Evolutionary conservation across 2,329 filamentous ascomycete species (phyloP).

Genomic region (Calonectria multiphialidica): DNA sequence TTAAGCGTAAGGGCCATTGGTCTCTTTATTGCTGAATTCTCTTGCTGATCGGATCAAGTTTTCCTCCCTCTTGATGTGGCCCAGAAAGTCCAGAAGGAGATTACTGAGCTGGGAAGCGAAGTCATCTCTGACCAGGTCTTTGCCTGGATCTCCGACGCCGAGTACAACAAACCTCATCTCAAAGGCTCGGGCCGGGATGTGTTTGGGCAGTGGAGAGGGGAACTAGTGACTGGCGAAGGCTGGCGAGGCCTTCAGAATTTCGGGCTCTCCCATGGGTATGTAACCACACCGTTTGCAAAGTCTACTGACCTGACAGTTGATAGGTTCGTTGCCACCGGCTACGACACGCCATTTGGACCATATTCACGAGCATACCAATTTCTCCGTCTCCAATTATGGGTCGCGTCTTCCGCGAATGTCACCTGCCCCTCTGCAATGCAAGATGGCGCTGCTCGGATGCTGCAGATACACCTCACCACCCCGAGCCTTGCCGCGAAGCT

Average conservation of each 20-base stretch:
- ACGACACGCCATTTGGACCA: conserved; percentile 63
- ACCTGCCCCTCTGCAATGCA: conserved; percentile 77
- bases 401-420: conserved; percentile 69
- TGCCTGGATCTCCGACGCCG: conserved; percentile 71
- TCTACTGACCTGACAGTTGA: background rate
- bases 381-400: conserved; percentile 68
- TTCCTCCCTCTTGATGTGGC: conserved; percentile 59
- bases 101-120: conserved; percentile 61
- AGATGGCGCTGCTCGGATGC: conserved; percentile 69
- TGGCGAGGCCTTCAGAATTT: conserved; percentile 74
- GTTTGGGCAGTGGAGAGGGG: conserved; percentile 70
- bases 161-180: conserved; percentile 73
- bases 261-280: conserved; percentile 66
- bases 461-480: conserved; percentile 57
- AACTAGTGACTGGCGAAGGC: conserved; percentile 74
- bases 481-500: conserved; percentile 43
- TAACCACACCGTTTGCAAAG: background rate
- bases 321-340: conserved; percentile 69
- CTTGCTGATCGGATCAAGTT: conserved; percentile 50
- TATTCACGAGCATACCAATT: conserved; percentile 72
- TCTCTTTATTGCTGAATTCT: background rate
- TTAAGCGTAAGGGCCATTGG: conserved; percentile 56
- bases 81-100: conserved; percentile 55
- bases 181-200: conserved; percentile 67
- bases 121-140: conserved; percentile 68